Evolutionary conservation across 2,329 filamentous ascomycete genomes (phyloP), one percentile per base, ranked within the genome.

Genomic region (Hymenotorrendiella dingleyae): DNA sequence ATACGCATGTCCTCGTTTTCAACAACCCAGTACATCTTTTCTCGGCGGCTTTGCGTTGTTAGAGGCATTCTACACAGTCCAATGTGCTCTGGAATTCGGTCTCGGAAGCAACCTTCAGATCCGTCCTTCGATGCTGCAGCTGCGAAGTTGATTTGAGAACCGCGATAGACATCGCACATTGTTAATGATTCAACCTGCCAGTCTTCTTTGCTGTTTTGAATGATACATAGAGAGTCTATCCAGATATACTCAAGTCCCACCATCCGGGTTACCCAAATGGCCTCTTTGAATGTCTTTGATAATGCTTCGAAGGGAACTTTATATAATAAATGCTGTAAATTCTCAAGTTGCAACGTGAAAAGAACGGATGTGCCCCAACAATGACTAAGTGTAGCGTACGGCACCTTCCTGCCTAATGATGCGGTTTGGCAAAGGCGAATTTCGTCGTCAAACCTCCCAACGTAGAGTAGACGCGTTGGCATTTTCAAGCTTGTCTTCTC

Each of bases 201-300:
- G 26, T 28, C 26, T 17, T 43, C 41, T 10, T 26, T 17, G 21
- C 37, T 39, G 27, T 55, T 48, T 40, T 58, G 55, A 21, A 40
- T 30, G 9, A 40, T 40, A 16, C 37, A 40, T 5, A 40, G 23
- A 4, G 37, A 40, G n/a, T 59, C 57, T n/a, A 58, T 55, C 57
- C 57, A 60, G 9, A 60, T 34, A 36, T 54, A 59, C 11, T 46
- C 28, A 14, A 58, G 26, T 2, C 48, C 45, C 21, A 56, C 39
- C 4, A n/a, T 34, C 32, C 43, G 34, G 9, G 43, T 45, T 9
- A 57, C 44, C 6, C 14, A 14, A 10, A 60, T 47, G 16, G 55
- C 57, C 35, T 60, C 26, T 14, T 28, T 28, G 26, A 11, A 28
- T 11, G 14, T 4, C 14, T 14, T 28, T 28, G 26, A 14, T 28